A percentile compares a stretch with the other conserved stretches of the same genome.
These are phyloP conservation scores for Epichloe amarillans DNA, from an alignment of 2,329 filamentous ascomycete genomes.

Conservation along the genomic window DNA sequence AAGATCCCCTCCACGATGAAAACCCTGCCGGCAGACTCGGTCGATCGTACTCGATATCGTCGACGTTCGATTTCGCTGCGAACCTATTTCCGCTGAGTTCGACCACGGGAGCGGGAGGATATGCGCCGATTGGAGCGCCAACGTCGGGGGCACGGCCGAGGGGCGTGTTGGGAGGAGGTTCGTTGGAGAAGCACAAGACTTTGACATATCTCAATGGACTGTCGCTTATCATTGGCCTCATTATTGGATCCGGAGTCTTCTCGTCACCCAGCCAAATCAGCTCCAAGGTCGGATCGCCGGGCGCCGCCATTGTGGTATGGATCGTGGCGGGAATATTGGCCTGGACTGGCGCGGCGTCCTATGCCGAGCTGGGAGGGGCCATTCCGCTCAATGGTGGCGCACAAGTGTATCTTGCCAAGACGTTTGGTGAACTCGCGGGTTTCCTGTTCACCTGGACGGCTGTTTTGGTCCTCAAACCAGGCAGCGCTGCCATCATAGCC, in stretches of 20 bases:
- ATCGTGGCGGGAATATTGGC: constrained; percentile 78
- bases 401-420: constrained; percentile 90
- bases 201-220: constrained; percentile 89
- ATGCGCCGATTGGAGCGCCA: constrained; percentile 74
- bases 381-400: constrained; percentile 92
- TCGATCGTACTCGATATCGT: constrained; percentile 80
- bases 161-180: constrained; percentile 55
- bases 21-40: constrained; percentile 34
- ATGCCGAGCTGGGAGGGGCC: constrained; percentile 87
- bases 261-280: constrained; percentile 90
- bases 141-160: constrained; percentile 35
- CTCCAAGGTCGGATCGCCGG: constrained; percentile 78
- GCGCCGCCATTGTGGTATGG: constrained; percentile 86
- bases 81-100: constrained; percentile 88
- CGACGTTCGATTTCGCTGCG: constrained; percentile 88
- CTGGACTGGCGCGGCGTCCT: constrained; percentile 92
- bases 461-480: constrained; percentile 86
- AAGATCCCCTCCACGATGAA: constrained; percentile 57
- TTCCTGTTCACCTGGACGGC: constrained; percentile 97
- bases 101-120: constrained; percentile 55
- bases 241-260: constrained; percentile 95
- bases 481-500: constrained; percentile 82
- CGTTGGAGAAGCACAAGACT: constrained; percentile 88
- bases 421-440: constrained; percentile 83
- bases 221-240: constrained; percentile 79